A percentile compares a stretch with the other conserved stretches of the same genome.
Conservation (phyloP, 164 flowering plant species). For the Kalanchoe fedtschenkoi region DNA sequence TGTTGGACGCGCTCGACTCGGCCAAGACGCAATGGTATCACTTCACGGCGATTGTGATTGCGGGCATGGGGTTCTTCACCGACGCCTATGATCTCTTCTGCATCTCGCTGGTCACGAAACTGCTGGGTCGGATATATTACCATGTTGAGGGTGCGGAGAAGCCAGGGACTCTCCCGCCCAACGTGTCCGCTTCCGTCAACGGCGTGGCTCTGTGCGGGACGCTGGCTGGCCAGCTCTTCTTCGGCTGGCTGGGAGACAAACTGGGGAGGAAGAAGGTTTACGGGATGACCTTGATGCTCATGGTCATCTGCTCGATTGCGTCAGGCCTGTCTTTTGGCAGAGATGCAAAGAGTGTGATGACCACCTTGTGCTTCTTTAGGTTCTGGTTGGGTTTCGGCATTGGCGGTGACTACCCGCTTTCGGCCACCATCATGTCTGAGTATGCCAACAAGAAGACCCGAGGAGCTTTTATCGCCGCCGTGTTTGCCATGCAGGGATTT, state of each 20-base stretch:
- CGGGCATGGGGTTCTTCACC: slow-evolving; percentile 2
- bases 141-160: not conserved
- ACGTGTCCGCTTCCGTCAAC: not conserved
- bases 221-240: not conserved
- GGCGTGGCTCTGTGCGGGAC: not conserved
- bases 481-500: slow-evolving; percentile 5
- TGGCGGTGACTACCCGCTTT: slow-evolving; percentile 1
- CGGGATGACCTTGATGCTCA: not conserved
- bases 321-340: not conserved
- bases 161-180: not conserved
- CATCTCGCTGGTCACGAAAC: slow-evolving; percentile 1
- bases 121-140: not conserved
- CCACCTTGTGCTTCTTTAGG: not conserved
- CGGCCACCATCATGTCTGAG: slow-evolving; percentile 2
- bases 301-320: not conserved
- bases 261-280: not conserved
- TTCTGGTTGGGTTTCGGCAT: slow-evolving; percentile 3
- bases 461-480: not conserved
- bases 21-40: slow-evolving; percentile 4
- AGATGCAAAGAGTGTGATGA: not conserved
- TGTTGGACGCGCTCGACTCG: not conserved
- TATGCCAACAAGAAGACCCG: not conserved
- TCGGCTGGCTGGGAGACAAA: slow-evolving; percentile 3
- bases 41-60: not conserved
- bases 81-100: slow-evolving; percentile 3